Percentiles rank a stretch among this genome's conserved stretches.
phyloP scores from a whole-genome alignment of 1,284 basidiomycete genomes.

The Porodaedalea pini region DNA sequence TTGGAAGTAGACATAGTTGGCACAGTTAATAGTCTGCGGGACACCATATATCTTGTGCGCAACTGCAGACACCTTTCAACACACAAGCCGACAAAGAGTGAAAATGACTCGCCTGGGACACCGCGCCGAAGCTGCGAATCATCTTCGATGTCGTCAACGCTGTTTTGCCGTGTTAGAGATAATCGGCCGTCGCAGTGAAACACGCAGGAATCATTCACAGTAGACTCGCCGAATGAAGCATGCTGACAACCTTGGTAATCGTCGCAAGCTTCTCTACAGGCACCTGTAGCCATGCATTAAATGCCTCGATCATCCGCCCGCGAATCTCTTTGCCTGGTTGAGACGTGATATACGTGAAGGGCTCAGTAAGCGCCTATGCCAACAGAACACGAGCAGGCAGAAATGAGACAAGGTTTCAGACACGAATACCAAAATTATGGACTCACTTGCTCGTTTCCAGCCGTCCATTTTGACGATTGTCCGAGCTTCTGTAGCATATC shows the following conservation, averaged over 20 bases:
- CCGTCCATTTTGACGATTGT: slow-evolving; percentile 10
- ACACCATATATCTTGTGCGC: slow-evolving; percentile 95
- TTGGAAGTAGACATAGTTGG: slow-evolving; percentile 95
- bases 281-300: slow-evolving; percentile 91
- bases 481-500: slow-evolving; percentile 11
- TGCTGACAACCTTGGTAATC: slow-evolving; percentile 81
- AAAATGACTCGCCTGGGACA: slow-evolving; percentile 57
- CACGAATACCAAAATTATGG: not conserved
- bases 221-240: slow-evolving; percentile 93
- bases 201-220: slow-evolving; percentile 52
- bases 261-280: slow-evolving; percentile 66
- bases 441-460: slow-evolving; percentile 15
- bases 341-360: slow-evolving; percentile 82
- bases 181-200: slow-evolving; percentile 19
- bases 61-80: slow-evolving; percentile 42
- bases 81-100: not conserved
- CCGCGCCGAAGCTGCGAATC: slow-evolving; percentile 88
- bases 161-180: slow-evolving; percentile 30
- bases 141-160: slow-evolving; percentile 98
- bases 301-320: slow-evolving; percentile 85
- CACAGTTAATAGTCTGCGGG: slow-evolving; percentile 96
- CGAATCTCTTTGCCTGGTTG: slow-evolving; percentile 95
- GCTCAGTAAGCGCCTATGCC: slow-evolving; percentile 76
- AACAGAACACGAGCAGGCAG: too few species aligned
- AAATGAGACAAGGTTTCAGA: too few species aligned